phyloP scores from a whole-genome alignment of 495 filamentous ascomycete species.

The Haplographium delicatum region DNA sequence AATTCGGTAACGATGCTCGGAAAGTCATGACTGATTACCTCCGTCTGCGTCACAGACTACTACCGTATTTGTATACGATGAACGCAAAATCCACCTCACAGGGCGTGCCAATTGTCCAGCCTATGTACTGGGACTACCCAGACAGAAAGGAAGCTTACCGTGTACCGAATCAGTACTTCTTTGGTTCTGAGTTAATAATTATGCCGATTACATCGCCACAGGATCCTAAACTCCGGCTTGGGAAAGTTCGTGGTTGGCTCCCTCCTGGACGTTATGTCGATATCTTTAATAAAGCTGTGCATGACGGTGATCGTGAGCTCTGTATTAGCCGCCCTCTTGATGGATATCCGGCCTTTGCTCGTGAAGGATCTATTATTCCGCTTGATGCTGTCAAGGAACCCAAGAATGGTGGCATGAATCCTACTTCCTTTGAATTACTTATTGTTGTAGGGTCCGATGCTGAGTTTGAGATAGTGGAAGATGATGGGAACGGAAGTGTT shows the following conservation, averaged over 20 bases:
- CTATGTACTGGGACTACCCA: conserved; percentile 55
- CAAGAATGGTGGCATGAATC: conserved; percentile 38
- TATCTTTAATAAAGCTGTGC: conserved; percentile 45
- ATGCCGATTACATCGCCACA: conserved; percentile 45
- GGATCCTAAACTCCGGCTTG: conserved; percentile 33
- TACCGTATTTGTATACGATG: conserved; percentile 54
- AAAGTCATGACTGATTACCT: conserved; percentile 42
- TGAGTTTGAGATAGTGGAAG: conserved; percentile 37
- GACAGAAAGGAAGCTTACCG: conserved; percentile 42
- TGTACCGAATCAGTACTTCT: conserved; percentile 48
- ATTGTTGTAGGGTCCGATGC: conserved; percentile 50
- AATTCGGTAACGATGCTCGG: conserved; percentile 34
- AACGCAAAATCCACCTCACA: conserved; percentile 40
- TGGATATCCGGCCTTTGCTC: conserved; percentile 45
- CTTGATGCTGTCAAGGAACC: conserved; percentile 33
- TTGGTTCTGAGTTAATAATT: conserved; percentile 48
- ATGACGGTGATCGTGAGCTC: conserved; percentile 45
- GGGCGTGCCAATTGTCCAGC: conserved; percentile 41
- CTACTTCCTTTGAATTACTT: conserved; percentile 37
- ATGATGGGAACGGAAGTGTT: conserved; percentile 18
- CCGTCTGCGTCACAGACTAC: conserved; percentile 44
- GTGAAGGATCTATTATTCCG: conserved; percentile 50
- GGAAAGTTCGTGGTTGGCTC: conserved; percentile 43
- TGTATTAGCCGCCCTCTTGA: conserved; percentile 37
- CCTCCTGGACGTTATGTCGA: conserved; percentile 45